These are phyloP conservation scores for Phytophthora pseudosyringae DNA, from an alignment of 352 stramenopile genomes.

Conservation along the genomic window DNA sequence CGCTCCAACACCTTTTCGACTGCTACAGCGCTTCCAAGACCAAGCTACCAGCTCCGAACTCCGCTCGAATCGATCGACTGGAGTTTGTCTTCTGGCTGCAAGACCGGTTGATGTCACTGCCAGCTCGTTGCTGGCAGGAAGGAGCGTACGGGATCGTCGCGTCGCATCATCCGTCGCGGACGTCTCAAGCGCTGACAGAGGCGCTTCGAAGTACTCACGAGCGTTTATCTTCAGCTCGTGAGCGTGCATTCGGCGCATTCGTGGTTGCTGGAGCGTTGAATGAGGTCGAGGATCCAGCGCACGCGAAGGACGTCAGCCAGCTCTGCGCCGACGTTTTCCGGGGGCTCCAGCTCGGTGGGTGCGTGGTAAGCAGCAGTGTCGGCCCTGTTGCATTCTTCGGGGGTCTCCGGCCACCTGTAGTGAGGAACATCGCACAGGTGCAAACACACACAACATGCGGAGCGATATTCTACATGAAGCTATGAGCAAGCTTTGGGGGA, in stretches of 20 bases:
- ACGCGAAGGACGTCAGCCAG: conserved; percentile 31
- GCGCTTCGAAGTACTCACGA: conserved; percentile 20
- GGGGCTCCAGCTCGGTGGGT: conserved; percentile 36
- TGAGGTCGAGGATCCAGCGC: conserved; percentile 33
- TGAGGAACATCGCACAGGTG: conserved; percentile 23
- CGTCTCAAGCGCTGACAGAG: conserved; percentile 24
- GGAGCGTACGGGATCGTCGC: conserved; percentile 49
- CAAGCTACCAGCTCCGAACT: neutral
- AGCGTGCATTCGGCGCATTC: conserved; percentile 41
- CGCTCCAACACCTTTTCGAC: conserved; percentile 20
- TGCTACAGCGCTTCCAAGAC: neutral
- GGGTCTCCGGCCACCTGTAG: conserved; percentile 12
- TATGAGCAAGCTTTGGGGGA: conserved; percentile 2
- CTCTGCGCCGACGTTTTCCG: conserved; percentile 34
- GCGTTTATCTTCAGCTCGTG: conserved; percentile 6
- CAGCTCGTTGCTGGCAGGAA: conserved; percentile 41
- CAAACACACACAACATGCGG: conserved; percentile 58
- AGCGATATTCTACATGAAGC: conserved; percentile 48
- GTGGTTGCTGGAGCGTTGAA: conserved; percentile 39
- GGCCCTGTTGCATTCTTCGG: conserved; percentile 44
- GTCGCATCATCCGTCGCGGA: conserved; percentile 28
- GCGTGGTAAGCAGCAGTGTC: conserved; percentile 44
- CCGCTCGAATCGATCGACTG: conserved; percentile 32
- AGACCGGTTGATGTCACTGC: conserved; percentile 26
- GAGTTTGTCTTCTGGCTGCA: conserved; percentile 40